These are phyloP conservation scores for Scutellaria baicalensis DNA, from an alignment of 257 asterid species.

Conservation along the genomic window DNA sequence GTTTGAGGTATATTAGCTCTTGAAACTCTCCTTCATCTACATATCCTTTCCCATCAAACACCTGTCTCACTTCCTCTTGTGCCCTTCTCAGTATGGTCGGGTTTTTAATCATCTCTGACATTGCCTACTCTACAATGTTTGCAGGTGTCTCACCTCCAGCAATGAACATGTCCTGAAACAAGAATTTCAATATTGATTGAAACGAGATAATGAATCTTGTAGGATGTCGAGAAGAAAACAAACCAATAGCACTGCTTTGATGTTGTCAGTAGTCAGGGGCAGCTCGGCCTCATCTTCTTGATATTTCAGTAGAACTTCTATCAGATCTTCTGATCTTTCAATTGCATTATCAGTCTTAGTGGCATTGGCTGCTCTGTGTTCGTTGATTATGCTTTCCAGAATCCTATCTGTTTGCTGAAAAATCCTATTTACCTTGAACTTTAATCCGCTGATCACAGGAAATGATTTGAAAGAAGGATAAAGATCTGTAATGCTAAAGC, in stretches of 20 bases:
- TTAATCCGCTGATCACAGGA: not conserved
- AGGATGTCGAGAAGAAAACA: not conserved
- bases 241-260: not conserved
- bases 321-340: not conserved
- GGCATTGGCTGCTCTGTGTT: not conserved
- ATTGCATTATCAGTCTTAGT: not conserved
- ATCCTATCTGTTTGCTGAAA: not conserved
- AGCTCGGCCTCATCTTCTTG: not conserved
- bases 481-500: not conserved
- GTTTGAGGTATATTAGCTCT: not conserved
- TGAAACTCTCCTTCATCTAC: not conserved
- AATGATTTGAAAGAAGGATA: not conserved
- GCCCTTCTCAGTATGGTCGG: not conserved
- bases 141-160: not conserved
- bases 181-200: not conserved
- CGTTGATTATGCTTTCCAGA: not conserved
- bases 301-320: not conserved
- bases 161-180: not conserved
- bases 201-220: too few species aligned
- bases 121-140: not conserved
- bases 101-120: slow-evolving; percentile 5
- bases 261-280: not conserved
- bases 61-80: not conserved
- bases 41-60: not conserved
- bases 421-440: not conserved